Evolutionary conservation across 257 asterid species (phyloP).

Genomic region (Solanum corneliomulleri): DNA sequence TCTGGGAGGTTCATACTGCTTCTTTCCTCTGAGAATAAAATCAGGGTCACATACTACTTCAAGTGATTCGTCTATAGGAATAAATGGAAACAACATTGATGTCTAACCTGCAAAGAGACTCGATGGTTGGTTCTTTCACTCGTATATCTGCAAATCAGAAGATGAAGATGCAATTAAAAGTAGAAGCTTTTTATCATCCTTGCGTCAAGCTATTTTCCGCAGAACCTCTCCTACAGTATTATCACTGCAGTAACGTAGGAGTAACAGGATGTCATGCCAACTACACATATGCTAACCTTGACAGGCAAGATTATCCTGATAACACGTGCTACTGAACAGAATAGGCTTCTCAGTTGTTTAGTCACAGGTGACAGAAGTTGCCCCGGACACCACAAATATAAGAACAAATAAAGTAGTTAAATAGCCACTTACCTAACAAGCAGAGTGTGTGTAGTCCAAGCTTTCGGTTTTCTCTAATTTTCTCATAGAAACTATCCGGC

Average conservation of each 20-base stretch:
- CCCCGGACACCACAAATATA: background rate
- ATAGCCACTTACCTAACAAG: constrained; percentile 49
- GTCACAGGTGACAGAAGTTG: background rate
- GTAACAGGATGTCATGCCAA: background rate
- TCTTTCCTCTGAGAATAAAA: constrained; percentile 52
- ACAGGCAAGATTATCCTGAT: background rate
- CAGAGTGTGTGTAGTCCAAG: constrained; percentile 86
- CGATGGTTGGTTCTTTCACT: constrained; percentile 81
- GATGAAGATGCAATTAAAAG: background rate
- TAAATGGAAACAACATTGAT: background rate
- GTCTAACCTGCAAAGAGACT: constrained; percentile 84
- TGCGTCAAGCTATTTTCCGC: background rate
- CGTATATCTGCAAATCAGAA: constrained; percentile 50
- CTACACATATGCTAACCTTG: background rate
- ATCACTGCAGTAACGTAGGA: background rate
- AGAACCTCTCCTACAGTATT: background rate
- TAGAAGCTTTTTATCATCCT: background rate
- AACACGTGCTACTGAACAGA: background rate
- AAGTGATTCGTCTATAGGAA: background rate
- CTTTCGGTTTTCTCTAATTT: constrained; percentile 45
- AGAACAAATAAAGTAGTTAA: background rate
- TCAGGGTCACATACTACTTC: background rate
- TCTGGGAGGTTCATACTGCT: constrained; percentile 77
- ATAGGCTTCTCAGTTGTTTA: background rate
- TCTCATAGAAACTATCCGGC: constrained; percentile 90